Conservation (phyloP, 2,329 filamentous ascomycete species). For the Canariomyces notabilis region DNA sequence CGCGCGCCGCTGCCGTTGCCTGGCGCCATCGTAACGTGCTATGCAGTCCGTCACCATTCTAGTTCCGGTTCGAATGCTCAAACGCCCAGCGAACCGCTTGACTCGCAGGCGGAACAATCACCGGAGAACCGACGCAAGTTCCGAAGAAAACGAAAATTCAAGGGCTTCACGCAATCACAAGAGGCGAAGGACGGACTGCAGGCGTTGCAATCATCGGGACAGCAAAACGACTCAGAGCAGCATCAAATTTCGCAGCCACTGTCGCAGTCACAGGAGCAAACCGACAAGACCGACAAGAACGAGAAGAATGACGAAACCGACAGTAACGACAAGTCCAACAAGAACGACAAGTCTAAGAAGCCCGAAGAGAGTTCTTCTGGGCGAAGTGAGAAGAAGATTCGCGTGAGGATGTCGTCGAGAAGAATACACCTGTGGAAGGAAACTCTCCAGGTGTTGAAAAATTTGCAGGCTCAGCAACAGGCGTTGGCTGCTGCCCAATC, state of each 20-base stretch:
- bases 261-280: not conserved
- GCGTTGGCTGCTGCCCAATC: not conserved
- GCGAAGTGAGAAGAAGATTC: not conserved
- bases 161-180: no score
- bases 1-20: slow-evolving; percentile 3
- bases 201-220: no score
- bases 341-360: not conserved
- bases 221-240: no score
- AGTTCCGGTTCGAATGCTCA: not conserved
- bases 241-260: no score
- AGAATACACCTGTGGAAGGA: slow-evolving; percentile 25
- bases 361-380: not conserved
- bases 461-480: slow-evolving; percentile 17
- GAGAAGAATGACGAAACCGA: not conserved
- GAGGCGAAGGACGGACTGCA: no score
- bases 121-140: no score
- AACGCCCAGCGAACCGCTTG: no score
- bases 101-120: no score
- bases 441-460: slow-evolving; percentile 25
- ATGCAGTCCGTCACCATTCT: slow-evolving; percentile 13
- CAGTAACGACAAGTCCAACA: not conserved
- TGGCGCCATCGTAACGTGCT: slow-evolving; percentile 5
- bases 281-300: slow-evolving; percentile 3
- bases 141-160: no score
- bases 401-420: not conserved